Base-by-base conservation (phyloP, 371 early-diverging fungal species). In the Circinella minor region DNA sequence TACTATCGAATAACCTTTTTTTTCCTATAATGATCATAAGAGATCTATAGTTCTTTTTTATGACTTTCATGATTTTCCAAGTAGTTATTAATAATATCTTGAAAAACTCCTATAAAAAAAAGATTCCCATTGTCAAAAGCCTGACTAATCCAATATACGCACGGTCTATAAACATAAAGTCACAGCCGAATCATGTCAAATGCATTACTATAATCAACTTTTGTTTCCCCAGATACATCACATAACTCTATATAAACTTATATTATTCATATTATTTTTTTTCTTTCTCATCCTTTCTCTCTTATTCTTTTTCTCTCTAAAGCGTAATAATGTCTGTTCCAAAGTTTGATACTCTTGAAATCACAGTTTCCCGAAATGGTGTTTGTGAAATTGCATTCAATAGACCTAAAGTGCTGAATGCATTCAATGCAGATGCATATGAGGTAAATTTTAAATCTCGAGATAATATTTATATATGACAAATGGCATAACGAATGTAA, bases 271-370 rank as follows among this genome's bases (percentile, higher is more conserved):
- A 27, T 27, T 27, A 27, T 27, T 27, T 36, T 1, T 1, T 15
- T 57, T 14, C 11, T 11, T n/a, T 15, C 51, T 34, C 27, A 5
- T 4, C 57, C 13, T 57, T 57, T 57, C 9, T n/a, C n/a, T 57
- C 27, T 98, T 66, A 94, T 96, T 88, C 86, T 89, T 72, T 95
- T 96, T 17, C 95, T 95, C 74, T 79, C 95, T 70, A 83, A 91
- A 39, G 95, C 8, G 94, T 34, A 96, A 96, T 43, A 74, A 95
- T 62, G 72, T 63, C 70, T 18, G 17, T 63, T 10, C 63, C 69
- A 46, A 66, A 46, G 55, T 65, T 63, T 61, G 55, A 73, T 51
- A 67, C 27, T n/a, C 67, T 60, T 47, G 46, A 67, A 60, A 60
- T 67, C 60, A 67, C 64, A 9, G 49, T 48, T 10, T 64, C 48